These are phyloP conservation scores for Epichloe typhina DNA, from an alignment of 2,329 filamentous ascomycete species.

Conservation along the genomic window DNA sequence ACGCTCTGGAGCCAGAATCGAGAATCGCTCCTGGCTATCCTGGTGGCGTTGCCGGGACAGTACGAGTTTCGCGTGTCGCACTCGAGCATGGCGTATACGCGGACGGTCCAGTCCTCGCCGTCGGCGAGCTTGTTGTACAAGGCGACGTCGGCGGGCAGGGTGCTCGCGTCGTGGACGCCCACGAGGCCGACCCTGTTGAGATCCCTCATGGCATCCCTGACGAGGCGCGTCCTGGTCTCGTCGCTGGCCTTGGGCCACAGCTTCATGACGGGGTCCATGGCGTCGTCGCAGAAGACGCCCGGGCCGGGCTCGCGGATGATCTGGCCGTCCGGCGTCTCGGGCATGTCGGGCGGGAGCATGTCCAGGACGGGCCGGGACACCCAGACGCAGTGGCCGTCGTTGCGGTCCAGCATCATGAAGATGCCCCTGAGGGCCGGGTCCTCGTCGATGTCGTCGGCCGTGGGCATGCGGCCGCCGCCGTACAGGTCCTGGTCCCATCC, in stretches of 20 bases:
- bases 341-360: constrained; percentile 38
- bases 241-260: constrained; percentile 43
- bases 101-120: constrained; percentile 40
- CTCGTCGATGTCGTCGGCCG: constrained; percentile 42
- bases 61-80: constrained; percentile 51
- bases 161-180: constrained; percentile 57
- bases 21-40: constrained; percentile 29
- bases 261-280: constrained; percentile 47
- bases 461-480: constrained; percentile 45
- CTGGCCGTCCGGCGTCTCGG: constrained; percentile 49
- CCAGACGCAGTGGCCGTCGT: constrained; percentile 59
- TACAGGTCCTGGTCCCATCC: constrained; percentile 60
- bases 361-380: constrained; percentile 51
- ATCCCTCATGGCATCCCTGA: constrained; percentile 46
- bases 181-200: constrained; percentile 54
- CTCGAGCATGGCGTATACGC: constrained; percentile 57
- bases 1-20: constrained; percentile 47
- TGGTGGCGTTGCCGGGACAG: constrained; percentile 35
- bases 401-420: constrained; percentile 56
- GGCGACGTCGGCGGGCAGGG: constrained; percentile 37
- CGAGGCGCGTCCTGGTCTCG: constrained; percentile 38
- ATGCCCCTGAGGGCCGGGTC: constrained; percentile 38
- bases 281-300: constrained; percentile 63
- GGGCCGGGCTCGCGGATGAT: constrained; percentile 46
- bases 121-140: constrained; percentile 40